Base-by-base conservation (phyloP, 352 stramenopile genomes). In the Phytophthora chlamydospora region DNA sequence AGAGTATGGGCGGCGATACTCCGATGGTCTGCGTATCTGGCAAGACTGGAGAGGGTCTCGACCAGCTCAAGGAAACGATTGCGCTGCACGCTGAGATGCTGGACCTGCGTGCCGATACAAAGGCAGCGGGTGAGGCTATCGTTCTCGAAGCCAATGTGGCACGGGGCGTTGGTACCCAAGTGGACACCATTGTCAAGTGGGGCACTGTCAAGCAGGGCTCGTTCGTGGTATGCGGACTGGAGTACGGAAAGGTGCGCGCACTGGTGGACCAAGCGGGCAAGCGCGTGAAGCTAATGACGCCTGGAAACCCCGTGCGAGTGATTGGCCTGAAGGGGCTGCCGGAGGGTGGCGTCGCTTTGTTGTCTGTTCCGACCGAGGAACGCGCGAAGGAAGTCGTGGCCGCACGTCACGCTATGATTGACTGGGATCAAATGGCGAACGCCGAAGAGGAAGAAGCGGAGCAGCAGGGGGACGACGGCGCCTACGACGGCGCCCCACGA, bases 81-180 rank as follows among this genome's bases (percentile, higher is more conserved):
- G 90, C 97, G 59, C 73, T 99, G 9, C 89, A 98, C 58, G 91
- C 97, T 39, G 97, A 99, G 71, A 79, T 99, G 53, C 75, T 98
- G 69, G 95, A 99, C 49, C 75, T 99, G 11, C 93, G 96, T 55
- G 96, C 96, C 2, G 97, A 99, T 68, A 78, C 76, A 4, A 73
- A 95, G 50, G 72, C 76, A 32, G 55, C 81, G 13, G 97, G 96
- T 13, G 93, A 99, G 63, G 97, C 93, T 33, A 88, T 98, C 33
- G 95, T 99, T 29, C 76, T 99, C 14, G 98, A 99, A 71, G 93
- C 95, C 7, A 93, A 90, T 46, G 78, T 99, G n/a, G 89, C 98
- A 63, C 89, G 90, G 36, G 97, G 87, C 14, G 83, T 99, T 4
- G 97, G 97, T 49, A 96, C 92, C 39, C 90, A 98, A 45, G 93